A percentile compares a stretch with the other conserved stretches of the same genome.
These are phyloP conservation scores for Kodamaea derodonti DNA, from an alignment of 1,139 yeast species.

Conservation along the genomic window DNA sequence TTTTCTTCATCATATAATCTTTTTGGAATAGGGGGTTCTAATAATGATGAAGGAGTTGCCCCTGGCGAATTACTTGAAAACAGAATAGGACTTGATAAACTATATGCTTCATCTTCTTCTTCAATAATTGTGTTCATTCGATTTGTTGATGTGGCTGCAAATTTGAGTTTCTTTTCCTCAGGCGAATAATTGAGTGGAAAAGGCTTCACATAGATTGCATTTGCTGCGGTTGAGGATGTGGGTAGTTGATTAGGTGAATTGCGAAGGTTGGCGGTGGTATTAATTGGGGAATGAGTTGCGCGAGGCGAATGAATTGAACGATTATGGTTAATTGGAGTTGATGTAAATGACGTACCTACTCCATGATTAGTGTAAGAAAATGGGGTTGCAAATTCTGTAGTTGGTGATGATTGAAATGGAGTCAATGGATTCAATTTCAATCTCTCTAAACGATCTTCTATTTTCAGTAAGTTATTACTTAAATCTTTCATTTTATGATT, in stretches of 20 bases:
- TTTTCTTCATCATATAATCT: slow-evolving; percentile 1
- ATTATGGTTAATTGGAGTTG: too few species aligned
- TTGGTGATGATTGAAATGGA: too few species aligned
- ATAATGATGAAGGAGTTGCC: neutral
- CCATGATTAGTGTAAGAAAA: neutral
- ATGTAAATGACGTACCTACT: neutral
- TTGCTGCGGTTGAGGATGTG: neutral
- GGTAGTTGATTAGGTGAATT: too few species aligned
- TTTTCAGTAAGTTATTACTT: slow-evolving; percentile 4
- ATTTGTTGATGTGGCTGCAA: slow-evolving; percentile 2
- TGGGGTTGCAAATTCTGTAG: too few species aligned
- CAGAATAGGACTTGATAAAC: slow-evolving; percentile 2
- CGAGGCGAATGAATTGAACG: too few species aligned
- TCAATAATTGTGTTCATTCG: slow-evolving; percentile 6
- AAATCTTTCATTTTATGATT: slow-evolving; percentile 5
- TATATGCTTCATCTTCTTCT: slow-evolving; percentile 1
- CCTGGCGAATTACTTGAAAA: neutral
- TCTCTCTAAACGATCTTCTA: slow-evolving; percentile 6
- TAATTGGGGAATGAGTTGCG: too few species aligned
- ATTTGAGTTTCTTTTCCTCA: slow-evolving; percentile 1
- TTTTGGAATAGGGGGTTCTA: neutral
- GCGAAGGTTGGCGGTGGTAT: too few species aligned
- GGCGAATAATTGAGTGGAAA: slow-evolving; percentile 12
- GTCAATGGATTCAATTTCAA: slow-evolving; percentile 6
- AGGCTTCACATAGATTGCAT: slow-evolving; percentile 11